Percentiles rank a stretch among this genome's conserved stretches.
Evolutionary conservation across 1,284 basidiomycete species (phyloP).

Genomic region (Ustanciosporium gigantosporum): DNA sequence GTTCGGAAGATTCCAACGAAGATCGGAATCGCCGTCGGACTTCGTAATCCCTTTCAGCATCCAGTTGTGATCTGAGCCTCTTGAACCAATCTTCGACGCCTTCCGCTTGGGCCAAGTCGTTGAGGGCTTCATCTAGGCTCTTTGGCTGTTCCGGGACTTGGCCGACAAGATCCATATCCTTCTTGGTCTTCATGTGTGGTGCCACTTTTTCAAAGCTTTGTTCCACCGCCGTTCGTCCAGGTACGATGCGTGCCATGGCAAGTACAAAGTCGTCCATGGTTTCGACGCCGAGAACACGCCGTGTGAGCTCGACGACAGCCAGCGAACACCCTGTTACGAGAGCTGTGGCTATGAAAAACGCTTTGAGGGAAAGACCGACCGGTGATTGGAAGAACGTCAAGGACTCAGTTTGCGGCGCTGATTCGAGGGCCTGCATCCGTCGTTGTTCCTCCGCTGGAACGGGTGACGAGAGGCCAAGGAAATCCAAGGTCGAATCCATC

Average conservation of each 20-base stretch:
- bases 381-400: constrained; percentile 23
- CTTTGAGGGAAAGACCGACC: constrained; percentile 32
- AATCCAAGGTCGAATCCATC: constrained; percentile 39
- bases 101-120: constrained; percentile 23
- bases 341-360: constrained; percentile 34
- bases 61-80: constrained; percentile 28
- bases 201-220: constrained; percentile 9
- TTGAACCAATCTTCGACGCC: constrained; percentile 36
- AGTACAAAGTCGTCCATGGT: constrained; percentile 41
- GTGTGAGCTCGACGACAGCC: constrained; percentile 15
- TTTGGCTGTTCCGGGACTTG: constrained; percentile 13
- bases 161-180: too few species aligned
- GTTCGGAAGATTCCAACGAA: not conserved
- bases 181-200: constrained; percentile 12
- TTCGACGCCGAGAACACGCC: constrained; percentile 16
- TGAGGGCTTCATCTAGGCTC: constrained; percentile 19
- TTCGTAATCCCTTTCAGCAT: constrained; percentile 29
- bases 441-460: constrained; percentile 20
- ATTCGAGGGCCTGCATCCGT: constrained; percentile 1
- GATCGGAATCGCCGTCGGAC: constrained; percentile 15
- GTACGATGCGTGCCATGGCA: constrained; percentile 29
- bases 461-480: constrained; percentile 26
- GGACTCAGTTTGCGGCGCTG: not conserved
- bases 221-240: constrained; percentile 8
- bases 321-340: constrained; percentile 18